Evolutionary conservation across 1,284 basidiomycete genomes (phyloP), one percentile per base, ranked within the genome.

Genomic region (Trichosporon inkin): DNA sequence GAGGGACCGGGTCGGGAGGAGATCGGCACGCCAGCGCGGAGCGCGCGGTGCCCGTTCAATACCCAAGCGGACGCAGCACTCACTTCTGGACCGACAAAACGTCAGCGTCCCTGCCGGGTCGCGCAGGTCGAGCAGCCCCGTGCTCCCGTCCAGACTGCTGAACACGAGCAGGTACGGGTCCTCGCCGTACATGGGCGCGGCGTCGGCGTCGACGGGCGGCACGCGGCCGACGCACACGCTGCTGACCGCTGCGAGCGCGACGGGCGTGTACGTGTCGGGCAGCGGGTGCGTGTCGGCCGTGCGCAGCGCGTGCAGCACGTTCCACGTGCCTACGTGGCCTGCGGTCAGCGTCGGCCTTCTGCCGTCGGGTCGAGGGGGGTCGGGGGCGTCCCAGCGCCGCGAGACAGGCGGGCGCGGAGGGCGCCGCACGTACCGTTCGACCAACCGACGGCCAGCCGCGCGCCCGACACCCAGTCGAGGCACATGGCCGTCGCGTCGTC

Each of bases 381-480:
- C n/a, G n/a, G n/a, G n/a, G n/a, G n/a, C n/a, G n/a, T n/a, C n/a
- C n/a, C n/a, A n/a, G n/a, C n/a, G n/a, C n/a, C n/a, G n/a, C n/a
- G n/a, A n/a, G n/a, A n/a, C n/a, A n/a, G n/a, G n/a, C n/a, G n/a
- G n/a, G n/a, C n/a, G n/a, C n/a, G 28, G 28, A 32, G 4, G 28
- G 28, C 28, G 8, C 28, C 4, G 7, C 8, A 59, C 78, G 55
- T 57, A 90, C 92, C 92, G 66, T 90, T 89, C 1, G 89, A 87
- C 34, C 87, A 86, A 0, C 91, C 91, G 6, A 88, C 83, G 2
- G 87, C 90, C 2, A 96, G 71, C 4, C 87, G 69, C 60, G 88
- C 85, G 61, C 89, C 90, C 65, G 90, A 90, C 1, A 86, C 87
- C 91, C 91, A 95, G 68, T 93, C 90, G 40, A 94, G 80, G 35